Percentiles rank a stretch among this genome's conserved stretches.
These are phyloP conservation scores for Gorgonomyces haynaldii DNA, from an alignment of 192 early-diverging fungal species.

Conservation along the genomic window DNA sequence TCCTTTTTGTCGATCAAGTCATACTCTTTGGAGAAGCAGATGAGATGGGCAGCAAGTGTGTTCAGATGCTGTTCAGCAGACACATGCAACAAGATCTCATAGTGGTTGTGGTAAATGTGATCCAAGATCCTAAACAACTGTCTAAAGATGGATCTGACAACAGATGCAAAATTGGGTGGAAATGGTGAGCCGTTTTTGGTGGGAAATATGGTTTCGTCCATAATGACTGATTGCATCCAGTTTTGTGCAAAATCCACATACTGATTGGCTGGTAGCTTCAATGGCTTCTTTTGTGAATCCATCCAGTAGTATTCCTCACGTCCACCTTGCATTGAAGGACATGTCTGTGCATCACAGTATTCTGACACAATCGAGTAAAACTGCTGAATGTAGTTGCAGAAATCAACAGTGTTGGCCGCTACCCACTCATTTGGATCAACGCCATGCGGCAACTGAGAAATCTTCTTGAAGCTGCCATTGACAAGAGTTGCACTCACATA, in stretches of 20 bases:
- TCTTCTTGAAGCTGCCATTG: slow-evolving; percentile 82
- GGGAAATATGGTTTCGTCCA: slow-evolving; percentile 86
- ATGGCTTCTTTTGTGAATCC: slow-evolving; percentile 66
- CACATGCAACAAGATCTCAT: slow-evolving; percentile 71
- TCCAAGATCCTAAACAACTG: slow-evolving; percentile 83
- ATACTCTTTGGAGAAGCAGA: slow-evolving; percentile 86
- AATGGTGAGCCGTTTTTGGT: slow-evolving; percentile 83
- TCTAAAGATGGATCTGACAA: slow-evolving; percentile 62
- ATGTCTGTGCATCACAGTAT: slow-evolving; percentile 67
- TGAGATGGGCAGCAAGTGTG: slow-evolving; percentile 91
- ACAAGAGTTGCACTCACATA: slow-evolving; percentile 61
- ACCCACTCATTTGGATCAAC: slow-evolving; percentile 90
- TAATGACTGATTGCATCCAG: slow-evolving; percentile 72
- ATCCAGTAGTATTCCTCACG: slow-evolving; percentile 85
- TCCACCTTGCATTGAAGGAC: slow-evolving; percentile 79
- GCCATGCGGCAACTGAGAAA: slow-evolving; percentile 80
- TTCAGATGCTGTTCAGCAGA: slow-evolving; percentile 84
- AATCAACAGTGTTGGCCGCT: slow-evolving; percentile 68
- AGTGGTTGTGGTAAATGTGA: slow-evolving; percentile 89
- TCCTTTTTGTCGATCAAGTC: slow-evolving; percentile 90
- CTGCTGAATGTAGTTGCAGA: slow-evolving; percentile 82
- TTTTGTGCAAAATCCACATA: slow-evolving; percentile 90
- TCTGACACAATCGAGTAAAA: slow-evolving; percentile 83
- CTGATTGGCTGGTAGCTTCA: slow-evolving; percentile 83
- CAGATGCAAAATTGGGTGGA: slow-evolving; percentile 60